Conservation (phyloP, 129 eudicot species). For the Saussurea involucrata region DNA sequence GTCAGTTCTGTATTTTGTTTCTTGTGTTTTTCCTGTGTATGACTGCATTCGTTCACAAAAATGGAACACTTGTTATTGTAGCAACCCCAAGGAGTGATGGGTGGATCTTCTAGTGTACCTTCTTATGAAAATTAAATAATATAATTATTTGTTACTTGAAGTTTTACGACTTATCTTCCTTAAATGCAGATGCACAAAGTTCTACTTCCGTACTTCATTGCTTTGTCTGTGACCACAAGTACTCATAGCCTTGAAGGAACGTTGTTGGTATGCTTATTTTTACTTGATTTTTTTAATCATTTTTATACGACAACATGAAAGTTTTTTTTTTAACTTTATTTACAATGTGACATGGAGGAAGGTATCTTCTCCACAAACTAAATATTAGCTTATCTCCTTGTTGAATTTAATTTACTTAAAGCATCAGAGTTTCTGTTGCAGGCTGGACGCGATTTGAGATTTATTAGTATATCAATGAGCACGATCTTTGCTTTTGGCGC, state of each 20-base stretch:
- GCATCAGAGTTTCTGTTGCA: slow-evolving; percentile 33
- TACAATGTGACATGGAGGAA: not conserved
- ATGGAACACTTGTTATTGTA: not conserved
- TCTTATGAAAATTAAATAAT: not conserved
- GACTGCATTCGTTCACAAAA: not conserved
- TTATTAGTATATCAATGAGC: slow-evolving; percentile 78
- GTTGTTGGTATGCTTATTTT: slow-evolving; percentile 67
- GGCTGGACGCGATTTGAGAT: slow-evolving; percentile 96
- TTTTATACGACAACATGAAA: too few relatives aligned
- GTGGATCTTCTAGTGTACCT: not conserved
- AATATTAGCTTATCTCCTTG: not conserved
- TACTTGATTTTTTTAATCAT: not conserved
- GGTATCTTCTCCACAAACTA: not conserved
- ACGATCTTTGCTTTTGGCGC: slow-evolving; percentile 56
- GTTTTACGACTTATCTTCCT: not conserved
- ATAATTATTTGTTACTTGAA: not conserved
- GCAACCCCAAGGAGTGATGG: not conserved
- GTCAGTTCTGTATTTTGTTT: slow-evolving; percentile 29
- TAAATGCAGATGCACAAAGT: slow-evolving; percentile 89
- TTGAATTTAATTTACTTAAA: not conserved
- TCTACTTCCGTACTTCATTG: slow-evolving; percentile 74
- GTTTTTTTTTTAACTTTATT: not conserved
- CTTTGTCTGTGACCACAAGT: slow-evolving; percentile 76
- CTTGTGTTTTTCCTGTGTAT: not conserved
- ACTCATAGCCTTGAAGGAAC: slow-evolving; percentile 93